Evolutionary conservation across 2,329 filamentous ascomycete genomes (phyloP).

Genomic region (Cercospora nicotianae): DNA sequence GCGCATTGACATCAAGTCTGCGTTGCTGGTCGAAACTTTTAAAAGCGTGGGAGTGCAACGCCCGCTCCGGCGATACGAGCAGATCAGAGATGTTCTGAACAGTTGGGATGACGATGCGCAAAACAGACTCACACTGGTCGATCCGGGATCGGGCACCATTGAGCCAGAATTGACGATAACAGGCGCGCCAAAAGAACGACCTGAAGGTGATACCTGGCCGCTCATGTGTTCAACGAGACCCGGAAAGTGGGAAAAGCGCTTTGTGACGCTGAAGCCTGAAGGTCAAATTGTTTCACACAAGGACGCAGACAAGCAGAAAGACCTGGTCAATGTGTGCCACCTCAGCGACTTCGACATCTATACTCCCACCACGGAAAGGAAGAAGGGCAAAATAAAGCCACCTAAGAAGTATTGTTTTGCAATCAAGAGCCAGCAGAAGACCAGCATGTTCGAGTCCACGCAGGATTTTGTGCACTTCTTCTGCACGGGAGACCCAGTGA

Average conservation of each 20-base stretch:
- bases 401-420: conserved; percentile 85
- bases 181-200: conserved; percentile 63
- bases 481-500: conserved; percentile 68
- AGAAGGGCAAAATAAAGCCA: conserved; percentile 70
- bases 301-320: conserved; percentile 66
- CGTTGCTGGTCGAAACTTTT: conserved; percentile 77
- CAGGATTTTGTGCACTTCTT: conserved; percentile 93
- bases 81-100: conserved; percentile 82
- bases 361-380: conserved; percentile 66
- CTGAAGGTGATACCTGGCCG: conserved; percentile 65
- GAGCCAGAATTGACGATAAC: conserved; percentile 64
- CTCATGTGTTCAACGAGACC: conserved; percentile 79
- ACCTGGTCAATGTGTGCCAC: conserved; percentile 72
- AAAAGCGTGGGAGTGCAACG: conserved; percentile 74
- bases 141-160: conserved; percentile 54
- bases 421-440: conserved; percentile 89
- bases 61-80: conserved; percentile 80
- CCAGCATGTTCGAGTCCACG: conserved; percentile 75
- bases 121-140: conserved; percentile 69
- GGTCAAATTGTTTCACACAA: conserved; percentile 74
- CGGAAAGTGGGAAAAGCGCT: conserved; percentile 87
- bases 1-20: conserved; percentile 62
- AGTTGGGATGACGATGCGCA: conserved; percentile 84
- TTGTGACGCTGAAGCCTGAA: conserved; percentile 68
- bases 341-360: conserved; percentile 93